Base-by-base conservation (phyloP, 805 yeast genomes). In the Candida montana region DNA sequence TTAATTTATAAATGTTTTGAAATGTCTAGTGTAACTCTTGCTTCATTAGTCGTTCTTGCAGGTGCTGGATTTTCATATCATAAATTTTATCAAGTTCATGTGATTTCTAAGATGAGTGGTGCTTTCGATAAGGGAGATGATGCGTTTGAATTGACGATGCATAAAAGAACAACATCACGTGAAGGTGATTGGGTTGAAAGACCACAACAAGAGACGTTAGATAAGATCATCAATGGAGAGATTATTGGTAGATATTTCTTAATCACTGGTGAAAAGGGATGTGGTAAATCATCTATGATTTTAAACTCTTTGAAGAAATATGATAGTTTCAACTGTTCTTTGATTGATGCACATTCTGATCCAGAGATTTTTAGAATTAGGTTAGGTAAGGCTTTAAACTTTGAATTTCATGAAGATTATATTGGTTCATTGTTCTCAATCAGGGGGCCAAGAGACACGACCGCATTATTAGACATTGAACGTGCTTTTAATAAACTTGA, bases 381-480 rank as follows among this genome's bases (percentile, higher is more conserved):
- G 31, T 65, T 86, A 10, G 95, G 95, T 2, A 74, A 75, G 46
- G 90, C 95, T 0, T 64, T 86, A 37, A 77, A 82, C 46, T 86
- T 79, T 56, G 79, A 79, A 31, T 86, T 71, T 57, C 81, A 75
- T 48, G 95, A 86, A 54, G 95, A 86, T 59, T 86, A 86, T 58
- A 78, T 86, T 42, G 95, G 95, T 0, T 78, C 90, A 0, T 65
- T 86, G 41, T 86, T 86, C 51, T 80, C 88, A 13, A 83, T 86
- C 37, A 64, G 86, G 23, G 95, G 95, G 0, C 95, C 95, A 11
- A 69, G 95, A 44, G 95, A 86, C 48, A 82, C 93, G 5, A 83
- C 90, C 0, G 91, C 93, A 0, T 59, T 85, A 36, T 63, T 85
- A 31, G 95, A 85, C 55, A 85, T 86, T 33, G 95, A 86, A 57